Base-by-base conservation (phyloP, 2,329 filamentous ascomycete species). In the Fusarium bactridioides region DNA sequence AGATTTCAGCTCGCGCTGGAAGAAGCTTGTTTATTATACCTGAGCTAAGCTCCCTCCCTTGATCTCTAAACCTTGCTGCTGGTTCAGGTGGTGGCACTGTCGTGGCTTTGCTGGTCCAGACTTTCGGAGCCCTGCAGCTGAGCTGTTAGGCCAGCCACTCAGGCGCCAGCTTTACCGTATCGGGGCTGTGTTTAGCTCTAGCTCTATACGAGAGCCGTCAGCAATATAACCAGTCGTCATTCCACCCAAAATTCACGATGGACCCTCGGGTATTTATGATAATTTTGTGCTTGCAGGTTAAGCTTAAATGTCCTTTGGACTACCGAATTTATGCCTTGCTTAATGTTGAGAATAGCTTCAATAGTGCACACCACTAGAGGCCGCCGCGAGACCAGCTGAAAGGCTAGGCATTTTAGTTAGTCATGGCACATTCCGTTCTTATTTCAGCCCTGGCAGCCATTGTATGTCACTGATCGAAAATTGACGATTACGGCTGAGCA, bases 101-200 rank as follows among this genome's bases (percentile, higher is more conserved):
- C 55, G 70, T 70, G 67, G 61, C 70, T 69, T 53, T 58, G 64
- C 59, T 53, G 61, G 56, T 63, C 70, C 50, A 71, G 70, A 50
- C 70, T 56, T 33, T 59, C n/a, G n/a, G n/a, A 44, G 51, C 41
- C 55, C 51, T n/a, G n/a, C n/a, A n/a, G n/a, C n/a, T n/a, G n/a
- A n/a, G 29, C 31, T 45, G 31, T 51, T 64, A 67, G 53, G 44
- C 33, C 48, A 71, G 58, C 70, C 70, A 71, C 61, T 71, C 50
- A 53, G 44, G 23, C 25, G 37, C 55, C 38, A 55, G 29, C 45
- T 41, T 44, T 35, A 37, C 29, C 48, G n/a, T n/a, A 16, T 50
- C 31, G 45, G 70, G 70, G 70, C 70, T 60, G 54, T 73, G 66
- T 58, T 62, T 67, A 50, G 55, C 64, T n/a, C n/a, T n/a, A 40